phyloP scores from a whole-genome alignment of 805 yeast genomes.

The Soucietia sequanensis region DNA sequence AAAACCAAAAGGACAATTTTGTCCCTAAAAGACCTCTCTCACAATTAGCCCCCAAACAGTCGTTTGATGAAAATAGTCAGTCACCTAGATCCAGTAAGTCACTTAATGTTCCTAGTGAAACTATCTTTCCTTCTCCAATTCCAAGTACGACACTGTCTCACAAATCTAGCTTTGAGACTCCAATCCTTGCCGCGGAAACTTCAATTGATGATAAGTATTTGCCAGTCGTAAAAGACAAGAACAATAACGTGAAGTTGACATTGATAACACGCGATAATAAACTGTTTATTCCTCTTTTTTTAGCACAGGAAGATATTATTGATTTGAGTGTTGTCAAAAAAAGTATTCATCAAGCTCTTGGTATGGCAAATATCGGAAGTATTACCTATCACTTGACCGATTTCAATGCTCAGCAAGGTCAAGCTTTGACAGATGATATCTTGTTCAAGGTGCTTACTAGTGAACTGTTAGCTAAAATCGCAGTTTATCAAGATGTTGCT shows the following conservation, averaged over 20 bases:
- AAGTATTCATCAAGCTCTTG: conserved; percentile 36
- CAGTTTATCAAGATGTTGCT: conserved; percentile 30
- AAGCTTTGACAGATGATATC: conserved; percentile 49
- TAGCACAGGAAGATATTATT: conserved; percentile 13
- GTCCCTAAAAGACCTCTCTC: not conserved
- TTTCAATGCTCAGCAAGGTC: conserved; percentile 59
- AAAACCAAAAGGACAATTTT: not conserved
- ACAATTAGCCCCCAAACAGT: not conserved
- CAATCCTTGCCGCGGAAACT: not conserved
- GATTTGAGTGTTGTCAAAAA: conserved; percentile 34
- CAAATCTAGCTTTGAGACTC: conserved; percentile 5
- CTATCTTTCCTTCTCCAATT: not conserved
- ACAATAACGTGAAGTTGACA: conserved; percentile 27
- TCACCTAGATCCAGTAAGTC: not conserved
- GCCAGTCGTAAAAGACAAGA: conserved; percentile 6
- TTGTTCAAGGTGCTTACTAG: conserved; percentile 35
- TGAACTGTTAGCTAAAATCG: conserved; percentile 32
- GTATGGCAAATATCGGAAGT: conserved; percentile 27
- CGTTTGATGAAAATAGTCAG: not conserved
- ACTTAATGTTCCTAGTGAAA: not conserved
- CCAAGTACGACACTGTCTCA: conserved; percentile 3
- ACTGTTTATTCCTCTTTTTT: conserved; percentile 48
- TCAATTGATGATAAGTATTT: conserved; percentile 10
- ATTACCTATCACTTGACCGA: conserved; percentile 64
- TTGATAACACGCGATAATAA: conserved; percentile 65